Evolutionary conservation across 495 filamentous ascomycete genomes (phyloP).

Genomic region (Aspergillus cristatus): DNA sequence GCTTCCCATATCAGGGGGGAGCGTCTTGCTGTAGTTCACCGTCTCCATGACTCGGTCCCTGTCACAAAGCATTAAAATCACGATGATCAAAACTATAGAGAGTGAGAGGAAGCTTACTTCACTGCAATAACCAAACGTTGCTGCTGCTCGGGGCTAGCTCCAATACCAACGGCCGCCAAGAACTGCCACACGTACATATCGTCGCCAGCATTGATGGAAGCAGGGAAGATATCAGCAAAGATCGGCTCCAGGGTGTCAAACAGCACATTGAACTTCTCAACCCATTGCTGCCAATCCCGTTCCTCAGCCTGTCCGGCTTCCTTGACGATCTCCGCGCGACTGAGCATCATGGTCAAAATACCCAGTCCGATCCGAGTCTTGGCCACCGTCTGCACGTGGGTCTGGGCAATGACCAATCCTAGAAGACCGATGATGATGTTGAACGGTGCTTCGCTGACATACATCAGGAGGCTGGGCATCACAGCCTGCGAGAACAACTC

Average conservation of each 20-base stretch:
- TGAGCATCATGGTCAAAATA: conserved; percentile 90
- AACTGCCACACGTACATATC: conserved; percentile 98
- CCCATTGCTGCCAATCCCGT: conserved; percentile 75
- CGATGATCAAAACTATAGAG: not conserved
- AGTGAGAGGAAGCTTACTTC: conserved; percentile 47
- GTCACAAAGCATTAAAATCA: conserved; percentile 12
- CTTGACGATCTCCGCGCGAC: conserved; percentile 86
- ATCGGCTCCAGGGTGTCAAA: conserved; percentile 81
- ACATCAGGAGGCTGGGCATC: conserved; percentile 79
- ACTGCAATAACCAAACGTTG: conserved; percentile 88
- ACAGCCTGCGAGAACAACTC: conserved; percentile 82
- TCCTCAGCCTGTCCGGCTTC: conserved; percentile 60
- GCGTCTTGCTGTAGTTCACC: conserved; percentile 71
- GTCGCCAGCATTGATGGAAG: conserved; percentile 67
- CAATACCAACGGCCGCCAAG: conserved; percentile 85
- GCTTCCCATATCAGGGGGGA: conserved; percentile 74
- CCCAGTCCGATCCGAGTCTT: conserved; percentile 77
- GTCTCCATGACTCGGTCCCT: conserved; percentile 97
- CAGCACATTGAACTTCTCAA: conserved; percentile 67
- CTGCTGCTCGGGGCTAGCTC: conserved; percentile 86
- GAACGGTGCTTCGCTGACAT: conserved; percentile 83
- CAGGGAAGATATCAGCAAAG: conserved; percentile 77
- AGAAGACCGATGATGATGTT: conserved; percentile 83
- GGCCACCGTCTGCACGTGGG: conserved; percentile 68
- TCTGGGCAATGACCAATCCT: conserved; percentile 70